phyloP scores from a whole-genome alignment of 768 basidiomycete species.

The Amanita molliuscula region DNA sequence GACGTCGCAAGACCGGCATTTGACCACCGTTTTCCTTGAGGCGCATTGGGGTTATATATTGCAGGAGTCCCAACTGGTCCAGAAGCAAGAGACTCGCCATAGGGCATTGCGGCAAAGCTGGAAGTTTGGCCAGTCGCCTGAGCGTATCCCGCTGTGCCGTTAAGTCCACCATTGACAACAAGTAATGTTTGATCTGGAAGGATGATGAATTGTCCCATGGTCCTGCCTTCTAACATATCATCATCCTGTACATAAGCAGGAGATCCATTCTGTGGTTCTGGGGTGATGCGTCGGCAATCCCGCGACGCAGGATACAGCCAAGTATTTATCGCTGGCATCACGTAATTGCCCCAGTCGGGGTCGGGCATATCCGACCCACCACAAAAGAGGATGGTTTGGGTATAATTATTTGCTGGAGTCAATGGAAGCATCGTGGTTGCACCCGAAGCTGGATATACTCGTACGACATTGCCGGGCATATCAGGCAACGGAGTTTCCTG shows the following conservation, averaged over 20 bases:
- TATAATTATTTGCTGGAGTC: slow-evolving; percentile 82
- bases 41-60: slow-evolving; percentile 70
- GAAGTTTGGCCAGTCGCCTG: slow-evolving; percentile 39
- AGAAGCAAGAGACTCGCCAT: slow-evolving; percentile 63
- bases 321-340: slow-evolving; percentile 61
- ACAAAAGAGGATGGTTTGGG: slow-evolving; percentile 80
- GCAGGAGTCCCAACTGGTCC: slow-evolving; percentile 74
- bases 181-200: slow-evolving; percentile 74
- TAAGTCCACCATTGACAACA: slow-evolving; percentile 71
- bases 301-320: slow-evolving; percentile 59
- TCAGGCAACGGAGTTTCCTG: slow-evolving; percentile 52
- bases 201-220: slow-evolving; percentile 88
- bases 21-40: slow-evolving; percentile 68
- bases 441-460: slow-evolving; percentile 86
- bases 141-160: slow-evolving; percentile 87
- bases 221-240: slow-evolving; percentile 60
- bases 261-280: slow-evolving; percentile 64
- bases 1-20: slow-evolving; percentile 51
- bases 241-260: slow-evolving; percentile 65
- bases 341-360: slow-evolving; percentile 67
- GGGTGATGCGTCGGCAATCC: slow-evolving; percentile 78
- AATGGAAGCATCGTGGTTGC: slow-evolving; percentile 86
- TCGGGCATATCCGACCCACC: slow-evolving; percentile 79
- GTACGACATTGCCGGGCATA: slow-evolving; percentile 65
- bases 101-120: slow-evolving; percentile 47